A percentile compares a stretch with the other conserved stretches of the same genome.
Evolutionary conservation across 495 filamentous ascomycete genomes (phyloP).

Genomic region (Pyronema omphalodes): DNA sequence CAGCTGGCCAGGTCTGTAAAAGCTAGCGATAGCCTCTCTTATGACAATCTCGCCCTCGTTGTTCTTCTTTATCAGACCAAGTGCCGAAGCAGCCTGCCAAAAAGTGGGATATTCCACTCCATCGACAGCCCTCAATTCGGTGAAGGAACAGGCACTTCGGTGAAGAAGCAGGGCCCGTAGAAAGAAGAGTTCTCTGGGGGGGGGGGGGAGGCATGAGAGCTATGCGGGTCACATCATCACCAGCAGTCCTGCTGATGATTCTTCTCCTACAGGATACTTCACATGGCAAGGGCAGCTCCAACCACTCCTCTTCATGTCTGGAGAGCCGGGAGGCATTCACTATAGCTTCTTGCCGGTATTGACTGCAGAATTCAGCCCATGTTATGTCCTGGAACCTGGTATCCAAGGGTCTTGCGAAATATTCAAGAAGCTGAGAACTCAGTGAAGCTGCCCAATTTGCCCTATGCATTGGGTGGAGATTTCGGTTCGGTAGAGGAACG

Average conservation of each 20-base stretch:
- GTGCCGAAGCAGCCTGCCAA: slow-evolving; percentile 4
- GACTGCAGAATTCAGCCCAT: slow-evolving; percentile 2
- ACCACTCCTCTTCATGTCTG: background rate
- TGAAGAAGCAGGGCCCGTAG: slow-evolving; percentile 3
- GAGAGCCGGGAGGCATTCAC: background rate
- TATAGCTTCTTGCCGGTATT: background rate
- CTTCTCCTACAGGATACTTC: background rate
- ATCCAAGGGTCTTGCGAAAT: slow-evolving; percentile 3
- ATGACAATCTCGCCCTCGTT: background rate
- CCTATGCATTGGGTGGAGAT: slow-evolving; percentile 5
- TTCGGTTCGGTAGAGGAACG: slow-evolving; percentile 5
- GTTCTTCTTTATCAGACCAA: slow-evolving; percentile 7
- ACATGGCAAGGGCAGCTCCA: background rate
- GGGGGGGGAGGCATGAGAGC: background rate
- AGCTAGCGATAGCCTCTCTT: slow-evolving; percentile 2
- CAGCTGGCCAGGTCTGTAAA: slow-evolving; percentile 3
- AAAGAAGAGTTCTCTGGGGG: slow-evolving; percentile 11
- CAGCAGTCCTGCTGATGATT: background rate
- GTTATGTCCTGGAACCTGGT: background rate
- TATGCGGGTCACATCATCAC: background rate
- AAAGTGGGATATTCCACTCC: background rate
- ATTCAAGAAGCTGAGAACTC: background rate
- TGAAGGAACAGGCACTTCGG: background rate
- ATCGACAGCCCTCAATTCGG: background rate
- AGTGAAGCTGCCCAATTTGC: background rate